Conservation (phyloP, 768 basidiomycete genomes). For the Jaapia argillacea region DNA sequence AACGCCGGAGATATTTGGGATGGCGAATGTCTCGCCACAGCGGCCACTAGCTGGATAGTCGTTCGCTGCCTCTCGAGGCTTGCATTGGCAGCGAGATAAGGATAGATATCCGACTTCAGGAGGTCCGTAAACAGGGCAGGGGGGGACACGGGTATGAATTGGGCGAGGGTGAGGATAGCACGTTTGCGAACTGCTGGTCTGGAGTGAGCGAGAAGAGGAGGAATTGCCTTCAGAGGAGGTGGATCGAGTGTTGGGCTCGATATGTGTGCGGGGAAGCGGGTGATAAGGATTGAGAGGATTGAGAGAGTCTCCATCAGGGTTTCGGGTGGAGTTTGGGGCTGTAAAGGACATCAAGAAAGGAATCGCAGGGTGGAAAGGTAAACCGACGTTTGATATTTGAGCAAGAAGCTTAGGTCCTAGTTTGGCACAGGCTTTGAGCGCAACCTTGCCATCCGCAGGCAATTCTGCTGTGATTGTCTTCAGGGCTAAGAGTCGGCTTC, state of each 20-base stretch:
- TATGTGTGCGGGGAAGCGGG: conserved; percentile 68
- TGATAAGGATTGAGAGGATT: conserved; percentile 82
- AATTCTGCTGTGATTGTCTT: conserved; percentile 94
- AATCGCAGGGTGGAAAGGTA: neutral
- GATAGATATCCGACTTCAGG: conserved; percentile 47
- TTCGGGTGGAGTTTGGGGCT: conserved; percentile 68
- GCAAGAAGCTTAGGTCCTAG: conserved; percentile 74
- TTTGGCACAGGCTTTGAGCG: conserved; percentile 70
- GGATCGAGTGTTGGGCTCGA: conserved; percentile 40
- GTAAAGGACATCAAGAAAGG: neutral
- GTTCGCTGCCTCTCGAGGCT: conserved; percentile 65
- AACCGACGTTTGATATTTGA: conserved; percentile 65
- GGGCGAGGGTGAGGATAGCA: conserved; percentile 77
- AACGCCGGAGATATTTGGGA: conserved; percentile 53
- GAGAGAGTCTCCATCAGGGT: conserved; percentile 76
- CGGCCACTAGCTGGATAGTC: conserved; percentile 69
- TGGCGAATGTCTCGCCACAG: conserved; percentile 68
- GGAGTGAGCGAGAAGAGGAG: conserved; percentile 60
- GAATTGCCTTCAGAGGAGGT: conserved; percentile 56
- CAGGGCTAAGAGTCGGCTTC: conserved; percentile 42
- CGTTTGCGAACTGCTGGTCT: conserved; percentile 89
- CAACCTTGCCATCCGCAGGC: conserved; percentile 72
- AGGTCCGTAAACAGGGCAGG: conserved; percentile 52
- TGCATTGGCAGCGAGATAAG: conserved; percentile 42
- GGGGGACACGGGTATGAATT: conserved; percentile 69